Base-by-base conservation (phyloP, 306 rosid genomes). In the Medicago lupulina region DNA sequence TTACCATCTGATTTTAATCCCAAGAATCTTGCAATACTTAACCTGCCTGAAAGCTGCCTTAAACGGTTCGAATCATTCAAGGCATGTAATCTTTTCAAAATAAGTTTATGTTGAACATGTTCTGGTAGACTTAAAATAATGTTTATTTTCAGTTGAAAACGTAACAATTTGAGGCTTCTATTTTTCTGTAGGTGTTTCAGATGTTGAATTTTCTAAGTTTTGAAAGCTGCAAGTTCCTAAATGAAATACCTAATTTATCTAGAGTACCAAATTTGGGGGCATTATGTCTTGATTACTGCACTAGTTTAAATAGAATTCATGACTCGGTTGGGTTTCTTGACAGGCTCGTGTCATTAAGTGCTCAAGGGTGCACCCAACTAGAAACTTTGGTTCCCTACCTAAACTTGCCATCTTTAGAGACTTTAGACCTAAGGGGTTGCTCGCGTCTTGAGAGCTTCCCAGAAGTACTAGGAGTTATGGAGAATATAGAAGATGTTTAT, bases 1-100 rank as follows among this genome's bases (percentile, higher is more conserved):
- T 60, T 74, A 60, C 70, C 78, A n/a, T 34, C 47, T 40, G 55
- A 70, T 70, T 70, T 78, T 54, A 41, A 70, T 61, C 77, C 77
- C 7, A 78, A 38, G 36, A 58, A 61, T 38, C 12, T 61, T 41
- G 11, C 13, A 6, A 49, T 70, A 47, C 64, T 78, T 6, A 28
- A 6, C 18, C 5, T 78, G 55, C 71, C 64, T 38, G 34, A 47
- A 19, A 59, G 76, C n/a, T 38, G 31, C 36, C 5, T 68, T 13
- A 15, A 46, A 15, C 9, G 14, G 7, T 68, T 68, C 15, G 18
- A 25, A 23, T 23, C 73, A 46, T 4, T 23, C 41, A 68, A 46
- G 73, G 73, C 1, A 67, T 21, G 38, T 67, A 11, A 43, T 19
- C 19, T 12, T 41, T 67, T 43, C n/a, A n/a, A n/a, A n/a, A n/a